phyloP scores from a whole-genome alignment of 129 eudicot genomes.

The Arctium lappa region DNA sequence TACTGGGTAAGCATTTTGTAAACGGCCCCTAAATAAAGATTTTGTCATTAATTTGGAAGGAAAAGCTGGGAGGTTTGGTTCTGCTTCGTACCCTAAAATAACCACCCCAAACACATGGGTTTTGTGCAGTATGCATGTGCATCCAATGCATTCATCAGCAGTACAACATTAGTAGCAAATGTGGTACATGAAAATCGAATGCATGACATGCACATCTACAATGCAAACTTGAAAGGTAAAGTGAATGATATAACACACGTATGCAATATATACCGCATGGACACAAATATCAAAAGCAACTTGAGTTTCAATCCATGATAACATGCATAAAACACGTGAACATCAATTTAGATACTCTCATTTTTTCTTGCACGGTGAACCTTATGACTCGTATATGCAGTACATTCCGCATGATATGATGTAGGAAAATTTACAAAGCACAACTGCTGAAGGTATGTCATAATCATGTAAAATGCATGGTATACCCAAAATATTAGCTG shows the following conservation, averaged over 20 bases:
- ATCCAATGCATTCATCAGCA: neutral
- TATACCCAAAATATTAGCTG: neutral
- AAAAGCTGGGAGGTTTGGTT: neutral
- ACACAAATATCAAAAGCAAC: neutral
- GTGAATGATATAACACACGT: too few species aligned
- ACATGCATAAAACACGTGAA: neutral
- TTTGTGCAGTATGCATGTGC: neutral
- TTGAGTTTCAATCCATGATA: neutral
- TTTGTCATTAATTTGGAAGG: too few species aligned
- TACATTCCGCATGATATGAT: neutral
- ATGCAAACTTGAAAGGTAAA: too few species aligned
- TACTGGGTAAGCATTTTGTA: too few species aligned
- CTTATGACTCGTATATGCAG: neutral
- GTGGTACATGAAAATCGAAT: neutral
- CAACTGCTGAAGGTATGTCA: neutral
- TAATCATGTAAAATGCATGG: constrained; percentile 14
- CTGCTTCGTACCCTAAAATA: neutral
- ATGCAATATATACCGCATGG: neutral
- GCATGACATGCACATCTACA: neutral
- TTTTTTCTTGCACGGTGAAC: neutral
- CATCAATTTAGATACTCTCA: neutral
- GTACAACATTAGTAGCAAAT: neutral
- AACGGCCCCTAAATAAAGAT: too few species aligned
- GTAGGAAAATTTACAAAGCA: neutral
- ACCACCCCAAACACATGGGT: neutral